Conservation (phyloP, 768 basidiomycete genomes). For the Leccinum truebloodii region DNA sequence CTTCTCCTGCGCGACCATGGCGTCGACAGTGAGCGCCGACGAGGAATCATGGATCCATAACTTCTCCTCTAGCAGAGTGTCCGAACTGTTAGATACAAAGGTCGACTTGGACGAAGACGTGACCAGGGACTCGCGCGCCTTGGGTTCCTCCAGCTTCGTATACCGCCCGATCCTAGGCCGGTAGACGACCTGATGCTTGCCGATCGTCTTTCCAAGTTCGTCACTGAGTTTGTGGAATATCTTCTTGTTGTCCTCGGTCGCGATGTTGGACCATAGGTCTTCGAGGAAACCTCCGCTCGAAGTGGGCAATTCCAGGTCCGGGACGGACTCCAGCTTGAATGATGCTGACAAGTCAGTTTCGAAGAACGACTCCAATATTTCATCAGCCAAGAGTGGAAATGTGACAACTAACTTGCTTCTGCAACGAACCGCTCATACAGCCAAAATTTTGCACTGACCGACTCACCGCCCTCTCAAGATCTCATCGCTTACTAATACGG, state of each 20-base stretch:
- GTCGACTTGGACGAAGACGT: slow-evolving; percentile 63
- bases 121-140: slow-evolving; percentile 83
- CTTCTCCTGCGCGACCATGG: slow-evolving; percentile 26
- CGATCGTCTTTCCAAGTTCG: slow-evolving; percentile 92
- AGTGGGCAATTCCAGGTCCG: slow-evolving; percentile 64
- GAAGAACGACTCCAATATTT: slow-evolving; percentile 95
- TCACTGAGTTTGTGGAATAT: slow-evolving; percentile 93
- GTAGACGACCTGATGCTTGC: slow-evolving; percentile 84
- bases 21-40: slow-evolving; percentile 54
- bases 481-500: too few relatives aligned
- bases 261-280: slow-evolving; percentile 86
- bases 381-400: slow-evolving; percentile 74
- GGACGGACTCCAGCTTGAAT: slow-evolving; percentile 75
- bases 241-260: slow-evolving; percentile 90
- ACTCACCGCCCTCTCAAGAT: too few relatives aligned
- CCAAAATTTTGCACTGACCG: too few relatives aligned
- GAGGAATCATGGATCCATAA: slow-evolving; percentile 37
- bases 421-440: too few relatives aligned
- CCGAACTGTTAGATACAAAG: slow-evolving; percentile 40
- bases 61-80: slow-evolving; percentile 15
- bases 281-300: slow-evolving; percentile 67
- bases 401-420: too few relatives aligned
- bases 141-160: slow-evolving; percentile 83
- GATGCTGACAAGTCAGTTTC: slow-evolving; percentile 88
- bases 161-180: slow-evolving; percentile 85